Evolutionary conservation across 441 rosid genomes (phyloP).

Genomic region (Croton laevigatus): DNA sequence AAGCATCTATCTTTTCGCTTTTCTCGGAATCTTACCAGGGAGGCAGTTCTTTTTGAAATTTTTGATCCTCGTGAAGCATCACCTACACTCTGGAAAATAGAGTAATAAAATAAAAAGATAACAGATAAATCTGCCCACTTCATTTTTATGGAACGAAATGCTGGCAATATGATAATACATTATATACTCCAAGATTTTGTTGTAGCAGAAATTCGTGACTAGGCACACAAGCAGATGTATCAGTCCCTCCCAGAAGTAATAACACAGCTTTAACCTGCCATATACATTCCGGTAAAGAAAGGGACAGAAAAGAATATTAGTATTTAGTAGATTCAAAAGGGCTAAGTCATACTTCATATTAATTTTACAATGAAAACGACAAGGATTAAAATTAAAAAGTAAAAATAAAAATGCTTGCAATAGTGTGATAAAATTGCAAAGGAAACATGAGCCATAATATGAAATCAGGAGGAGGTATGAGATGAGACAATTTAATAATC

Average conservation of each 20-base stretch:
- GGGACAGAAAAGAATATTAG: neutral
- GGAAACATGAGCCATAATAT: neutral
- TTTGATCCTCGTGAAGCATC: constrained; percentile 39
- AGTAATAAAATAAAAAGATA: constrained; percentile 19
- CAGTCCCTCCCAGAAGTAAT: constrained; percentile 40
- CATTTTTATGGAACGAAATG: neutral
- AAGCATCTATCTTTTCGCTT: constrained; percentile 58
- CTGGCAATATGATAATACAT: constrained; percentile 14
- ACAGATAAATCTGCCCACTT: neutral
- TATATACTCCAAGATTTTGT: constrained; percentile 35
- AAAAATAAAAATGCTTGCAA: no score
- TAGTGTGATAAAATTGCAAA: neutral
- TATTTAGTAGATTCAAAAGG: neutral
- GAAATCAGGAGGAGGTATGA: neutral
- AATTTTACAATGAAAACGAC: no score
- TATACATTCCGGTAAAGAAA: constrained; percentile 21
- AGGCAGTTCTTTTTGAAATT: constrained; percentile 49
- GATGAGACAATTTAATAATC: neutral
- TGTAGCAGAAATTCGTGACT: constrained; percentile 33
- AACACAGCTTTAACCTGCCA: constrained; percentile 55
- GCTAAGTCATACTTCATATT: neutral
- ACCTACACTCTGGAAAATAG: constrained; percentile 33
- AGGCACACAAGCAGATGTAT: constrained; percentile 30
- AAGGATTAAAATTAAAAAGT: no score
- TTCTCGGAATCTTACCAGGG: constrained; percentile 51